A percentile compares a stretch with the other conserved stretches of the same genome.
Evolutionary conservation across 768 basidiomycete species (phyloP).

Genomic region (Pleurotus djamor): DNA sequence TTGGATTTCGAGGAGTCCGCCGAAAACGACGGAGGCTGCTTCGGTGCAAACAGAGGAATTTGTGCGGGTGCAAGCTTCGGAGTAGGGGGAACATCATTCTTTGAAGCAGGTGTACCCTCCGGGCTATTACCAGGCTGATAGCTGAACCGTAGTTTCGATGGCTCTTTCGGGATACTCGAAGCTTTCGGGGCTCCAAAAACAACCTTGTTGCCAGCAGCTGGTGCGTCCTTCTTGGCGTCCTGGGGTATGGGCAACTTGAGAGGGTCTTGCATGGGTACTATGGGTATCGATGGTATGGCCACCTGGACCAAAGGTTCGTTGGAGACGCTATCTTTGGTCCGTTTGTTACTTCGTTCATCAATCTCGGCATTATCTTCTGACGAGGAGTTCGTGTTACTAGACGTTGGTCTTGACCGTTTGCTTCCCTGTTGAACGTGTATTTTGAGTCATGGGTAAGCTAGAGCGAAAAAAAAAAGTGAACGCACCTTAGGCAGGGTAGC

Average conservation of each 20-base stretch:
- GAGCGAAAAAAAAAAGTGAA: conserved; percentile 7
- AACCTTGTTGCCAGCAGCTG: conserved; percentile 12
- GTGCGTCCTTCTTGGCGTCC: conserved; percentile 12
- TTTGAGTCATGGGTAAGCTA: conserved; percentile 3
- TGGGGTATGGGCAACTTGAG: conserved; percentile 15
- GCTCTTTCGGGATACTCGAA: conserved; percentile 63
- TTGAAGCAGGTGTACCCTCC: background rate
- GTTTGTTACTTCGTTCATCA: conserved; percentile 14
- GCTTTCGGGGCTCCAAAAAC: conserved; percentile 38
- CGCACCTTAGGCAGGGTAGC: conserved; percentile 73
- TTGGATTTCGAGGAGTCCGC: background rate
- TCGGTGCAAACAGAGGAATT: conserved; percentile 11
- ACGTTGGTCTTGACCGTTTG: conserved; percentile 67
- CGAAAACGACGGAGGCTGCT: background rate
- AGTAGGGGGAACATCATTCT: conserved; percentile 18
- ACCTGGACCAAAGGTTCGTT: background rate
- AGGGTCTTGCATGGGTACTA: conserved; percentile 31
- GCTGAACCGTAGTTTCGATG: conserved; percentile 76
- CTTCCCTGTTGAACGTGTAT: conserved; percentile 50
- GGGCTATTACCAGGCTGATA: conserved; percentile 48
- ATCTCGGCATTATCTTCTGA: conserved; percentile 3
- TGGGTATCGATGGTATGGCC: conserved; percentile 16
- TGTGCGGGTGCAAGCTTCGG: conserved; percentile 23
- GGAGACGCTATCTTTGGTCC: conserved; percentile 5
- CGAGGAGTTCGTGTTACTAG: background rate